Evolutionary conservation across 2,329 filamentous ascomycete species (phyloP), one percentile per base, ranked within the genome.

Genomic region (Ceratocystis diversiconidia): DNA sequence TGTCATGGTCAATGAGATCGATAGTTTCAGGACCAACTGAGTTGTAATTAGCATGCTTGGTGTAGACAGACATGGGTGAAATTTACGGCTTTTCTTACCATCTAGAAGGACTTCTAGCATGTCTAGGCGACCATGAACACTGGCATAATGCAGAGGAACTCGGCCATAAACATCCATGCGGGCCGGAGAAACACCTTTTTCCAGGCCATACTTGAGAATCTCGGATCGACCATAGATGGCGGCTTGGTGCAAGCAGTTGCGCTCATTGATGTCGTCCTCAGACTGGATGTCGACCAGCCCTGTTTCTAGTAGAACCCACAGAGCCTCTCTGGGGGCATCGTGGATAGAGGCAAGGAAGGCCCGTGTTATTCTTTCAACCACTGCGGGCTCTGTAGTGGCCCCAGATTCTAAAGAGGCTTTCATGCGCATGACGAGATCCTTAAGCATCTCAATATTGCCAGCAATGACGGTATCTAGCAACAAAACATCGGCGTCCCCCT

Each of bases 191-290:
- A 96, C 90, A 3, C 83, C 85, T 59, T 82, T 85, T 1, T 82
- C 78, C n/a, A 99, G 78, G 3, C 88, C 92, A 69, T 88, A 85
- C 62, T 83, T 79, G 67, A 97, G 78, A 36, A 96, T 88, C 70
- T 89, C 86, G 8, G 82, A 77, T 71, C 92, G 92, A 22, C 92
- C 92, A 68, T 95, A 95, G 63, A 97, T 96, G 0, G 92, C 88
- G n/a, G 94, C 90, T 76, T 97, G 94, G 71, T 99, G 94, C 60
- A 99, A 80, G 72, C 92, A 96, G 72, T 96, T 99, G 50, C 94
- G 84, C 76, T 96, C 92, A 71, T 97, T 99, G 74, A 99, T 97
- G 71, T 96, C 92, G 73, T 99, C 94, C 71, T 95, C 90, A 0
- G 91, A 94, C 71, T 90, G 86, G n/a, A 96, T 82, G 73, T 97